Percentiles rank a stretch among this genome's conserved stretches.
Evolutionary conservation across 164 flowering plant genomes (phyloP).

Genomic region (Litsea cubeba): DNA sequence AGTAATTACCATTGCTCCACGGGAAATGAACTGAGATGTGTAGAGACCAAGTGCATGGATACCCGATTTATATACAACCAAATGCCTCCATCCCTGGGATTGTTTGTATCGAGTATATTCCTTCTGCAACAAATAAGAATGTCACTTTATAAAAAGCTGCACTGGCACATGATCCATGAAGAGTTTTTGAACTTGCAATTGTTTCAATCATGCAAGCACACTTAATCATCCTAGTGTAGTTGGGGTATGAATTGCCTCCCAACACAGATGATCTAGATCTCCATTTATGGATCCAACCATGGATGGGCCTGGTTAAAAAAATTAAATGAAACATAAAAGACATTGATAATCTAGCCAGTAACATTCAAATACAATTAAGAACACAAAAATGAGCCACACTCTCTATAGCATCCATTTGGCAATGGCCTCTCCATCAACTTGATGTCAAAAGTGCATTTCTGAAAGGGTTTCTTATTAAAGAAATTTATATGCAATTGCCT

Average conservation of each 20-base stretch:
- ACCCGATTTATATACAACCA: constrained; percentile 76
- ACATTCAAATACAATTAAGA: too few species aligned
- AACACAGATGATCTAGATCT: not conserved
- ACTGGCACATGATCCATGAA: not conserved
- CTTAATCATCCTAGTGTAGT: not conserved
- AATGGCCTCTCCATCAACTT: not conserved
- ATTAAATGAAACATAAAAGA: too few species aligned
- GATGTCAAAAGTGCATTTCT: not conserved
- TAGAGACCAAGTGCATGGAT: constrained; percentile 83
- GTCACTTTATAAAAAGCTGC: not conserved
- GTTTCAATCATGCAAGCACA: not conserved
- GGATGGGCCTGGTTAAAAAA: not conserved
- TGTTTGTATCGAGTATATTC: constrained; percentile 67
- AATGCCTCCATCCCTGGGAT: constrained; percentile 56
- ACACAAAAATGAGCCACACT: too few species aligned
- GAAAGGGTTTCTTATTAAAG: not conserved
- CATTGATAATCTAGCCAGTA: too few species aligned
- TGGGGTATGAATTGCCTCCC: not conserved
- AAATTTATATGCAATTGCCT: too few species aligned
- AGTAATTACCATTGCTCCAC: constrained; percentile 58
- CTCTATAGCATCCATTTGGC: not conserved
- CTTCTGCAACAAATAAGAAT: constrained; percentile 39
- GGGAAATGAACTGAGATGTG: constrained; percentile 60
- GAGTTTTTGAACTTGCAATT: not conserved
- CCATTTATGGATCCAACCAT: not conserved